These are phyloP conservation scores for Nitzschia inconspicua DNA, from an alignment of 108 stramenopile genomes.

Conservation along the genomic window DNA sequence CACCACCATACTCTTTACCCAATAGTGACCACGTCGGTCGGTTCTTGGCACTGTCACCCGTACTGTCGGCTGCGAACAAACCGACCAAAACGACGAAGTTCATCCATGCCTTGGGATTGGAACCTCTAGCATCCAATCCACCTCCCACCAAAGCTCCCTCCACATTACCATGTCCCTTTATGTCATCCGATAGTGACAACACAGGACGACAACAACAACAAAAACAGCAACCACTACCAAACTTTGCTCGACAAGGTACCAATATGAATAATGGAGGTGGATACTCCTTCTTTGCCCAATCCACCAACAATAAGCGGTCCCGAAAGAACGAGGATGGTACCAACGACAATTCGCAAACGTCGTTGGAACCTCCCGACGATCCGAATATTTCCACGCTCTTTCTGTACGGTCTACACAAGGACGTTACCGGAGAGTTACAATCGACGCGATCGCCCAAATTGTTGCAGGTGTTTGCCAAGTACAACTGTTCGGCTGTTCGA, in stretches of 20 bases:
- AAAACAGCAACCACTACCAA: not conserved
- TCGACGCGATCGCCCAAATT: slow-evolving; percentile 33
- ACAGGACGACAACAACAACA: slow-evolving; percentile 11
- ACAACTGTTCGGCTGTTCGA: slow-evolving; percentile 45
- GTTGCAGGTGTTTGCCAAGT: slow-evolving; percentile 56
- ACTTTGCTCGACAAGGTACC: not conserved
- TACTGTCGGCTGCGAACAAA: slow-evolving; percentile 30
- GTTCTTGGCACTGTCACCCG: slow-evolving; percentile 66
- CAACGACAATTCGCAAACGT: slow-evolving; percentile 21
- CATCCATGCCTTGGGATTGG: slow-evolving; percentile 82
- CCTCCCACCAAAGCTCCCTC: slow-evolving; percentile 19
- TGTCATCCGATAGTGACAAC: slow-evolving; percentile 29
- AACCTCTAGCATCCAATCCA: slow-evolving; percentile 47
- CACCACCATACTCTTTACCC: slow-evolving; percentile 40
- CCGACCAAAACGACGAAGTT: slow-evolving; percentile 65
- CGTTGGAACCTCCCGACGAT: slow-evolving; percentile 44
- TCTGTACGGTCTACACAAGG: slow-evolving; percentile 75
- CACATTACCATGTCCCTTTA: slow-evolving; percentile 63
- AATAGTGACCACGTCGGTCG: slow-evolving; percentile 51
- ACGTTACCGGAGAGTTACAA: slow-evolving; percentile 57
- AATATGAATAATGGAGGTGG: not conserved
- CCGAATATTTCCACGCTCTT: slow-evolving; percentile 61
- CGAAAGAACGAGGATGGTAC: slow-evolving; percentile 20
- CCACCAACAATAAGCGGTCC: slow-evolving; percentile 33
- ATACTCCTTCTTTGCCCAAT: slow-evolving; percentile 20